phyloP scores from a whole-genome alignment of 2,329 filamentous ascomycete species.

The Cryphonectria carpinicola region DNA sequence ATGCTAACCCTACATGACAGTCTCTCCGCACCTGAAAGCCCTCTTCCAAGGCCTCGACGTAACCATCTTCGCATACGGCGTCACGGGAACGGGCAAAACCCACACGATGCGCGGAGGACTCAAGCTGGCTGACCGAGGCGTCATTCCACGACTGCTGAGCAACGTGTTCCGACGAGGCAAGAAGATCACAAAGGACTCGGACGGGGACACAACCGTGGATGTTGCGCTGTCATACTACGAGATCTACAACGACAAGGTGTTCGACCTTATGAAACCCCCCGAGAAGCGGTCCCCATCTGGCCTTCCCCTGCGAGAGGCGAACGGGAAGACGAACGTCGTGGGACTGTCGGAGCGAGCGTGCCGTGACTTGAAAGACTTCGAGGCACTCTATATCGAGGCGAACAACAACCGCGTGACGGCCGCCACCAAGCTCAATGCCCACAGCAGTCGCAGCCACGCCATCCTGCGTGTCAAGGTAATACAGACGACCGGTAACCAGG shows the following conservation, averaged over 20 bases:
- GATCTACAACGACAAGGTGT: constrained; percentile 96
- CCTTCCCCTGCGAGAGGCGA: constrained; percentile 81
- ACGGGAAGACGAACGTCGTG: constrained; percentile 84
- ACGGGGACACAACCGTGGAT: constrained; percentile 69
- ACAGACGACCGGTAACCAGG: constrained; percentile 70
- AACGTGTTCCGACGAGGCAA: constrained; percentile 82
- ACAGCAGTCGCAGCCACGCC: constrained; percentile 87
- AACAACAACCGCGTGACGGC: constrained; percentile 90
- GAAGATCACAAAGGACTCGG: constrained; percentile 81
- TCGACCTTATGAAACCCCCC: constrained; percentile 82
- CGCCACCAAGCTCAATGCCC: constrained; percentile 88
- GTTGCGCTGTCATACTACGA: constrained; percentile 91
- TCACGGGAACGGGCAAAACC: constrained; percentile 92
- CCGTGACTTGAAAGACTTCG: constrained; percentile 85
- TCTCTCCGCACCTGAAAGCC: constrained; percentile 86
- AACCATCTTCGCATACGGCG: constrained; percentile 90
- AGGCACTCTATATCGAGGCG: constrained; percentile 85
- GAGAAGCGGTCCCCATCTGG: constrained; percentile 85
- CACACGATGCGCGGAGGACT: constrained; percentile 95
- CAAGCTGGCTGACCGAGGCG: constrained; percentile 81
- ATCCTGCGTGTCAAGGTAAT: constrained; percentile 89
- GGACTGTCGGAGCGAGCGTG: constrained; percentile 84
- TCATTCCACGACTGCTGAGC: constrained; percentile 84
- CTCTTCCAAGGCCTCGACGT: constrained; percentile 88
- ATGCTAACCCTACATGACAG: constrained; percentile 49